Base-by-base conservation (phyloP, 768 basidiomycete genomes). In the Collybia mongolica region DNA sequence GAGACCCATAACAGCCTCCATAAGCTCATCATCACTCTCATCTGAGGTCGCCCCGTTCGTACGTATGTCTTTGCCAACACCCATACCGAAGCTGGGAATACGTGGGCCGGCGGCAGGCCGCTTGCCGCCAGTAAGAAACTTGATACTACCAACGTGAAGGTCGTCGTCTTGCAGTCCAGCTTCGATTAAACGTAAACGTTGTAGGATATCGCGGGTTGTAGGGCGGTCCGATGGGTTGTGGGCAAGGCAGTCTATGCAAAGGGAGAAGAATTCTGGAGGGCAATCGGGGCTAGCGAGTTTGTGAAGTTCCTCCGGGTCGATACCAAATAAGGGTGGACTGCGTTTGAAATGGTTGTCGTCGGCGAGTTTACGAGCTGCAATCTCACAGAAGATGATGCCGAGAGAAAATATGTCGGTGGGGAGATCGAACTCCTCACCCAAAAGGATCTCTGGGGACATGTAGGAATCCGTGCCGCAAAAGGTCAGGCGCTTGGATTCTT, bases 401-500 rank as follows among this genome's bases (percentile, higher is more conserved):
- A 98, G 81, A 5, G 93, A 95, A 67, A 93, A 98, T 0, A 97
- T 85, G 62, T 99, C 96, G 5, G 96, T 97, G 3, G 91, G 86
- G 5, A 98, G 81, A 65, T 92, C 90, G 57, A 99, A 99, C 61
- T 94, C 90, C 45, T 88, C 82, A 19, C 95, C 94, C 8, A 92
- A 75, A 1, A 96, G 74, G 57, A 98, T 97, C 65, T 98, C 96
- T 0, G 96, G 96, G 2, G 90, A 93, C 96, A 98, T 98, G 71
- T 97, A 96, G 5, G 92, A 89, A 60, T 92, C 88, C 2, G 89
- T 91, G n/a, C 89, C 90, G 53, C 86, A 90, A 67, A 92, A 92
- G 0, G 90, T 93, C 39, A 93, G 78, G 3, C 90, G 80, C 61
- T 88, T 90, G 46, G 76, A 80, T 71, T 98, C 96, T 56, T 95